These are phyloP conservation scores for Balansia obtecta DNA, from an alignment of 2,329 filamentous ascomycete genomes.

Conservation along the genomic window DNA sequence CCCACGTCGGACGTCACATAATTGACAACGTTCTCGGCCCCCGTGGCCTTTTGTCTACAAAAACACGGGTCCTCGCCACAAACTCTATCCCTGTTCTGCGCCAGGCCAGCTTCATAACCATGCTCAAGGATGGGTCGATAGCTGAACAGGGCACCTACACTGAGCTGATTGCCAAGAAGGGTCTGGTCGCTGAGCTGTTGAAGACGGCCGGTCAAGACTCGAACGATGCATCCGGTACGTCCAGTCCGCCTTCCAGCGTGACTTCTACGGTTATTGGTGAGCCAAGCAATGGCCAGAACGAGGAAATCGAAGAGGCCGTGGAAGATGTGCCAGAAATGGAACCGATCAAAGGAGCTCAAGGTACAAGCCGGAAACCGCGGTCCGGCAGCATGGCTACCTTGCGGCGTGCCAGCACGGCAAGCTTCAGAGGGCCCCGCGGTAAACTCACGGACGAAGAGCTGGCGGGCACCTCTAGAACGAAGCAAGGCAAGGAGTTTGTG, in stretches of 20 bases:
- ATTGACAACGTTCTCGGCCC: constrained; percentile 88
- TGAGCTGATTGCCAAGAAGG: constrained; percentile 87
- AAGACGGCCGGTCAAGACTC: constrained; percentile 57
- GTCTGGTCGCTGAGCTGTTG: constrained; percentile 74
- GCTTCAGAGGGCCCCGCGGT: constrained; percentile 74
- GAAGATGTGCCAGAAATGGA: constrained; percentile 65
- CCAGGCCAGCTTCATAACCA: constrained; percentile 77
- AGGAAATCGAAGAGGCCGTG: constrained; percentile 64
- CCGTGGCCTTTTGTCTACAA: constrained; percentile 67
- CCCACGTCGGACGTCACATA: constrained; percentile 88
- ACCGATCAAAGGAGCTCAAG: constrained; percentile 50
- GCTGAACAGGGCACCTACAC: constrained; percentile 82
- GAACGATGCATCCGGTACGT: constrained; percentile 28
- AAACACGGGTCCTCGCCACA: constrained; percentile 86
- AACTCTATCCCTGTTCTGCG: constrained; percentile 88
- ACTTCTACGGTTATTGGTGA: constrained; percentile 46
- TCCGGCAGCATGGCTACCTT: constrained; percentile 67
- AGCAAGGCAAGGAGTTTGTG: constrained; percentile 73
- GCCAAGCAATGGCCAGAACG: constrained; percentile 34
- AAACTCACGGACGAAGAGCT: constrained; percentile 79
- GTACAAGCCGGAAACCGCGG: constrained; percentile 39
- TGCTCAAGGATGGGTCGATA: constrained; percentile 73
- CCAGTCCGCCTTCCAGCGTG: constrained; percentile 36
- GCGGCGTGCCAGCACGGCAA: constrained; percentile 81
- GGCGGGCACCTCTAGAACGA: constrained; percentile 57